These are phyloP conservation scores for Termitomyces sp. DNA, from an alignment of 768 basidiomycete species.

Conservation along the genomic window DNA sequence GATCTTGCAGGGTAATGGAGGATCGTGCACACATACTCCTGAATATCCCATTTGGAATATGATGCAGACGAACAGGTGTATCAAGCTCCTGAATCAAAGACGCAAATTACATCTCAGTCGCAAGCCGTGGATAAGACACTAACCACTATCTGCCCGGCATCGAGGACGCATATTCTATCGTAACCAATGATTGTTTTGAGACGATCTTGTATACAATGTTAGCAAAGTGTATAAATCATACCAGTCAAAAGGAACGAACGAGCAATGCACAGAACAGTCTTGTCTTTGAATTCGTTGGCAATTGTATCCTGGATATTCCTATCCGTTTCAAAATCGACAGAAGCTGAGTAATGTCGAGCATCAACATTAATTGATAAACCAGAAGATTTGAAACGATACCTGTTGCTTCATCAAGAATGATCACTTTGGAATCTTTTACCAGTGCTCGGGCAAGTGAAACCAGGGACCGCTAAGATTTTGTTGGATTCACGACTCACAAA, in stretches of 20 bases:
- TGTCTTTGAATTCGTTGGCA: constrained; percentile 72
- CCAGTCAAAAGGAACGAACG: constrained; percentile 41
- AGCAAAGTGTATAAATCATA: neutral
- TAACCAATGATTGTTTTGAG: constrained; percentile 84
- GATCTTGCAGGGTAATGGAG: constrained; percentile 69
- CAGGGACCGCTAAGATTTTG: constrained; percentile 53
- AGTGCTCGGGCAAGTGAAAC: constrained; percentile 87
- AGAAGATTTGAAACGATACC: constrained; percentile 20
- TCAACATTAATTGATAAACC: neutral
- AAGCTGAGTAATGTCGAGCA: constrained; percentile 36
- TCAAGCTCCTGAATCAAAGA: constrained; percentile 61
- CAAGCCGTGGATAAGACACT: constrained; percentile 17
- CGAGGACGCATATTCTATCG: constrained; percentile 85
- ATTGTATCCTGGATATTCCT: constrained; percentile 90
- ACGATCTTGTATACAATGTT: constrained; percentile 46
- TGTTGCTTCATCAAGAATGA: constrained; percentile 89
- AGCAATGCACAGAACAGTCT: constrained; percentile 84
- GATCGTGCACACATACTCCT: constrained; percentile 82
- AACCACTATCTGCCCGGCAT: constrained; percentile 70
- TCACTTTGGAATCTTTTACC: constrained; percentile 78
- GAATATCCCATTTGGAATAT: constrained; percentile 60
- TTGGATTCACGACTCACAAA: neutral
- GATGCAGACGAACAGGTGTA: constrained; percentile 63
- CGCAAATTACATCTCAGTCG: neutral
- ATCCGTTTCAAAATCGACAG: constrained; percentile 88